Evolutionary conservation across 305 asterid genomes (phyloP).

Genomic region (Coffea humblotiana): DNA sequence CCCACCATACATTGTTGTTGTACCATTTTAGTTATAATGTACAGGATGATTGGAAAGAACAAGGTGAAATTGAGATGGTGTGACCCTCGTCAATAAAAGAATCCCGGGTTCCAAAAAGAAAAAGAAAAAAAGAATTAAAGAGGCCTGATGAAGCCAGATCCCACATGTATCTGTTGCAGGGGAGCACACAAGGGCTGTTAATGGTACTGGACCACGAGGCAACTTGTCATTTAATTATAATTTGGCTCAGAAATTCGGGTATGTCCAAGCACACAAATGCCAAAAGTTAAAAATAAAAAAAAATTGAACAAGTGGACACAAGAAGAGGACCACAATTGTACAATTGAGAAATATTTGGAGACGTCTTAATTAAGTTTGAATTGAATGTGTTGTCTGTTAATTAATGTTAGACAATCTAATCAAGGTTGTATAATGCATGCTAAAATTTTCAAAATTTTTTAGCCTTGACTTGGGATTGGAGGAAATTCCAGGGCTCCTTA

Average conservation of each 20-base stretch:
- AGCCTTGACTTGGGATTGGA: neutral
- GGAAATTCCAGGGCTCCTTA: too few relatives aligned
- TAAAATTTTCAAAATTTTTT: too few relatives aligned
- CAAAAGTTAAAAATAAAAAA: neutral
- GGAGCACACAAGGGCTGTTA: neutral
- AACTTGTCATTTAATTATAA: neutral
- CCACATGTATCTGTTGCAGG: neutral
- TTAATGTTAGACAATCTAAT: neutral
- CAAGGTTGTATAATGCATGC: too few relatives aligned
- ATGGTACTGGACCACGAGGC: slow-evolving; percentile 3
- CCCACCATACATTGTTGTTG: neutral
- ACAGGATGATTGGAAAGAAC: neutral
- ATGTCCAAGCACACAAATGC: neutral
- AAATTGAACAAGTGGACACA: neutral
- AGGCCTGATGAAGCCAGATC: neutral
- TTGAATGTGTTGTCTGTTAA: neutral
- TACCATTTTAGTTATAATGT: neutral
- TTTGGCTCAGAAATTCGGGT: neutral
- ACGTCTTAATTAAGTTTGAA: neutral
- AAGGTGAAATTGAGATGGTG: neutral
- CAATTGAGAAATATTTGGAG: neutral
- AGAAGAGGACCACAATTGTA: neutral
- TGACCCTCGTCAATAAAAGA: neutral
- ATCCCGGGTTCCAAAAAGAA: neutral
- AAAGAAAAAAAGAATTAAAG: neutral